A percentile compares a stretch with the other conserved stretches of the same genome.
Conservation (phyloP, 345 rosid genomes). For the Fremontodendron californicum region DNA sequence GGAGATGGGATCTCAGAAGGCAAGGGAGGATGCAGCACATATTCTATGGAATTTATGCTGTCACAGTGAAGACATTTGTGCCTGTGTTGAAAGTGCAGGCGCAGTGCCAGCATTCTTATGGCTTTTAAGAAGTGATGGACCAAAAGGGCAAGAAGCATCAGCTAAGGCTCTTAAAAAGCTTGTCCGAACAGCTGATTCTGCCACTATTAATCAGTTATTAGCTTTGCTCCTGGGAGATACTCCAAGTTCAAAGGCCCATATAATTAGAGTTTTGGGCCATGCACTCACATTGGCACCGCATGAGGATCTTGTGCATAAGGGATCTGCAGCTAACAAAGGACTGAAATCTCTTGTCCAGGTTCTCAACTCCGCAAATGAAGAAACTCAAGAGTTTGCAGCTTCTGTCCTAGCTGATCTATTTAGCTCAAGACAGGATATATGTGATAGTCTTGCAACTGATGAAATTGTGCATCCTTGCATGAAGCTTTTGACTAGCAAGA, state of each 20-base stretch:
- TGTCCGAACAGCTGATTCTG: slow-evolving; percentile 65
- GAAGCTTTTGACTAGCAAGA: slow-evolving; percentile 69
- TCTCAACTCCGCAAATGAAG: slow-evolving; percentile 67
- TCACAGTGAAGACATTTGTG: slow-evolving; percentile 86
- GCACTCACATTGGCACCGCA: slow-evolving; percentile 64
- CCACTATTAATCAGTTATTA: slow-evolving; percentile 72
- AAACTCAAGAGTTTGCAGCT: slow-evolving; percentile 72
- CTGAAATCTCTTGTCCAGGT: slow-evolving; percentile 64
- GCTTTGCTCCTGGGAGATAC: slow-evolving; percentile 66
- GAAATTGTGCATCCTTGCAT: slow-evolving; percentile 64
- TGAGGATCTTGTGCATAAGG: slow-evolving; percentile 53
- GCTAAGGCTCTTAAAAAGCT: slow-evolving; percentile 66
- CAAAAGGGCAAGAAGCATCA: slow-evolving; percentile 68
- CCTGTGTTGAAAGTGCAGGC: slow-evolving; percentile 87
- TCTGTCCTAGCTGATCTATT: slow-evolving; percentile 86
- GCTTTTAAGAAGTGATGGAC: slow-evolving; percentile 70
- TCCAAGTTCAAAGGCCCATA: slow-evolving; percentile 55
- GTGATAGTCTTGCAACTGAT: slow-evolving; percentile 66
- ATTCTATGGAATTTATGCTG: slow-evolving; percentile 77
- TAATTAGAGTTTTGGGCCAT: slow-evolving; percentile 73
- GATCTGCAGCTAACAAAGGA: slow-evolving; percentile 80
- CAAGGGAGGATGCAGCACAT: slow-evolving; percentile 72
- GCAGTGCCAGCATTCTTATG: slow-evolving; percentile 75
- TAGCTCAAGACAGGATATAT: slow-evolving; percentile 64
- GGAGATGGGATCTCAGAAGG: slow-evolving; percentile 79